Conservation (phyloP, 1,139 yeast genomes). For the Suhomyces bribrorum region DNA sequence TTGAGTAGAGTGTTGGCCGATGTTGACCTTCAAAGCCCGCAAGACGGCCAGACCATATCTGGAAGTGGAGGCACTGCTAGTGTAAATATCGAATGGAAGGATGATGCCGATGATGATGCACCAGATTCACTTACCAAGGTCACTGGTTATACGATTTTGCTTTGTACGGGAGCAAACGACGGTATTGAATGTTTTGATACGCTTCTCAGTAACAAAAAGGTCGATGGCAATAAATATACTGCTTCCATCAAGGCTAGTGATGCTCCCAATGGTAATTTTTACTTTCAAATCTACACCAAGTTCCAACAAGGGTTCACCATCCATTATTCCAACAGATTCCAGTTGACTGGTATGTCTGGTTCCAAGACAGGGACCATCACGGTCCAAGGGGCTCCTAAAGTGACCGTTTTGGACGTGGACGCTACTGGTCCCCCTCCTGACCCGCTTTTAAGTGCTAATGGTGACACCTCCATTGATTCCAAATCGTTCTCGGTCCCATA, state of each 20-base stretch:
- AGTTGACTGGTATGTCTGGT: constrained; percentile 72
- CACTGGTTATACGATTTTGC: constrained; percentile 48
- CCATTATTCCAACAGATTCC: constrained; percentile 71
- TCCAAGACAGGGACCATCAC: constrained; percentile 31
- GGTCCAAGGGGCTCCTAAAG: constrained; percentile 12
- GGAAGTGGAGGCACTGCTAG: constrained; percentile 51
- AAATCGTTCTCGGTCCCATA: constrained; percentile 55
- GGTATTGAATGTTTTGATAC: constrained; percentile 45
- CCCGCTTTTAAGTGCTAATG: constrained; percentile 34
- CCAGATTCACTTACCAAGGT: constrained; percentile 41
- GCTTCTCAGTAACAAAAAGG: constrained; percentile 24
- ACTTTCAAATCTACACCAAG: constrained; percentile 59
- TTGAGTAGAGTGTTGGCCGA: constrained; percentile 45
- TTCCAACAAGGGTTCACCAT: constrained; percentile 55
- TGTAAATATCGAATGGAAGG: constrained; percentile 57
- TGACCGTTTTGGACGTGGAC: constrained; percentile 13
- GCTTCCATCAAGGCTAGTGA: constrained; percentile 43
- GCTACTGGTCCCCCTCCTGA: constrained; percentile 47
- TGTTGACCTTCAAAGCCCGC: constrained; percentile 57
- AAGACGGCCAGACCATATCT: constrained; percentile 46
- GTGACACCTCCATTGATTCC: constrained; percentile 30
- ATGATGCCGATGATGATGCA: constrained; percentile 55
- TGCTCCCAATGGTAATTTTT: constrained; percentile 67
- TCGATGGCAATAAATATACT: constrained; percentile 31
- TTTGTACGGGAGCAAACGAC: constrained; percentile 69